phyloP scores from a whole-genome alignment of 2,329 filamentous ascomycete species.

The Blumeria hordei region DNA sequence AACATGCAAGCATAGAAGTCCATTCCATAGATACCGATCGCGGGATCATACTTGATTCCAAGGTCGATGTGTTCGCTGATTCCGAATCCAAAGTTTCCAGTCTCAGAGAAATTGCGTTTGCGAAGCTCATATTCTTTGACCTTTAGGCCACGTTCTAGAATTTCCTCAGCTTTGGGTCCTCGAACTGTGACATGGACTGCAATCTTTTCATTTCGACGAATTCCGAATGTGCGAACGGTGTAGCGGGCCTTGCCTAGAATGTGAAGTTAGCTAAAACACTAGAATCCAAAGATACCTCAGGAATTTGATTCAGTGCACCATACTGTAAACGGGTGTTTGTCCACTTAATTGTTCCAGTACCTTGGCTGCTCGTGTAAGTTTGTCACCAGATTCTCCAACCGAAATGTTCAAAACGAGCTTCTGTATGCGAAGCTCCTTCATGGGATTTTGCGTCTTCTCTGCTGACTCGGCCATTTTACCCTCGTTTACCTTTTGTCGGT shows the following conservation, averaged over 20 bases:
- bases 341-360: conserved; percentile 98
- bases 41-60: conserved; percentile 99
- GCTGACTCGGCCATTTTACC: conserved; percentile 35
- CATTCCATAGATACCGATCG: conserved; percentile 98
- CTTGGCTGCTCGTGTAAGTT: conserved; percentile 98
- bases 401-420: conserved; percentile 99
- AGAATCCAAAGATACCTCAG: neutral
- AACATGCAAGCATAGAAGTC: conserved; percentile 99
- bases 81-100: conserved; percentile 99
- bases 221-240: conserved; percentile 99
- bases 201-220: conserved; percentile 99
- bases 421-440: conserved; percentile 98
- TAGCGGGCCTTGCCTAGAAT: conserved; percentile 89
- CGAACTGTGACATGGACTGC: conserved; percentile 98
- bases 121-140: conserved; percentile 99
- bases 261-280: neutral
- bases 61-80: conserved; percentile 99
- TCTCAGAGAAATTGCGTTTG: conserved; percentile 99
- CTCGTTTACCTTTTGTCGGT: conserved; percentile 8
- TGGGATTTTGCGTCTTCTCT: conserved; percentile 82
- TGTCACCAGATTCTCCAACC: conserved; percentile 99
- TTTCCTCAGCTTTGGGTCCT: conserved; percentile 98
- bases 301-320: conserved; percentile 11
- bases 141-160: conserved; percentile 99
- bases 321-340: conserved; percentile 99